phyloP scores from a whole-genome alignment of 345 rosid species.

The Boechera divaricarpa region DNA sequence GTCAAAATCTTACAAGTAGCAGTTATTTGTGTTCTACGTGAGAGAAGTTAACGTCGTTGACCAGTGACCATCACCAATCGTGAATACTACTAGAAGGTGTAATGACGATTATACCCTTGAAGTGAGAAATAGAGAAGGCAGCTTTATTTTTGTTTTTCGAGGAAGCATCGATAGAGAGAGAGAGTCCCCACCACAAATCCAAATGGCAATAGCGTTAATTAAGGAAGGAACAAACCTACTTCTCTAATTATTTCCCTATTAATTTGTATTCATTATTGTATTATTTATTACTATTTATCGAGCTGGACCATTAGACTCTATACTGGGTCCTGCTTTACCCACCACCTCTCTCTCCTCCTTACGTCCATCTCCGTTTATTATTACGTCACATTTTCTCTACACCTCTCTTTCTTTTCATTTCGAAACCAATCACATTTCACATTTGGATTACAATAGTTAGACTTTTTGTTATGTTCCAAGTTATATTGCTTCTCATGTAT shows the following conservation, averaged over 20 bases:
- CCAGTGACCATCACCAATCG: not conserved
- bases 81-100: too few species aligned
- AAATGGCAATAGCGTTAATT: constrained; percentile 46
- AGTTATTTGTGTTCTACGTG: constrained; percentile 25
- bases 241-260: not conserved
- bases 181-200: constrained; percentile 38
- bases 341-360: constrained; percentile 36
- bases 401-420: not conserved
- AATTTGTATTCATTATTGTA: not conserved
- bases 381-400: constrained; percentile 35
- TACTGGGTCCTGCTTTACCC: constrained; percentile 40
- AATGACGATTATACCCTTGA: constrained; percentile 21
- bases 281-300: constrained; percentile 27
- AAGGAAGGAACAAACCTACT: constrained; percentile 45
- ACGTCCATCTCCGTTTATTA: constrained; percentile 40
- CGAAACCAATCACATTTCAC: not conserved
- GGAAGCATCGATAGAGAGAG: constrained; percentile 20
- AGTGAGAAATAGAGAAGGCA: not conserved
- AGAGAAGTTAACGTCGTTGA: constrained; percentile 37
- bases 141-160: not conserved
- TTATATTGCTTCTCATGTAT: not conserved
- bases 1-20: constrained; percentile 28
- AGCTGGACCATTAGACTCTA: constrained; percentile 35
- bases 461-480: not conserved
- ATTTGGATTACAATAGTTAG: not conserved